Percentiles rank a stretch among this genome's conserved stretches.
Conservation (phyloP, 371 early-diverging fungal species). For the Saksenaea oblongispora region DNA sequence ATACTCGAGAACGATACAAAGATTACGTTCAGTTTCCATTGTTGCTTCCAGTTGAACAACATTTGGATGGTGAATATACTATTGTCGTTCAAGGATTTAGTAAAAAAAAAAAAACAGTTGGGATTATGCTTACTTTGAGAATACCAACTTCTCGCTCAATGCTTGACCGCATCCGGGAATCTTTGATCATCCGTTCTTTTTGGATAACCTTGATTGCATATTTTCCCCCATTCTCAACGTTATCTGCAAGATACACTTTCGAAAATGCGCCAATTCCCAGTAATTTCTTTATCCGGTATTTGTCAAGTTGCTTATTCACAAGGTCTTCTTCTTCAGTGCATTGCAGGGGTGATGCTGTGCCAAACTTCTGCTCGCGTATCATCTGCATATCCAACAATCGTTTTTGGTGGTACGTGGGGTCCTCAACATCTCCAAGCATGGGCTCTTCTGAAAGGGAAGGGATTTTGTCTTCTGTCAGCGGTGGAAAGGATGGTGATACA, state of each 20-base stretch:
- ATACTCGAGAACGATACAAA: conserved; percentile 69
- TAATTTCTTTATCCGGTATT: conserved; percentile 28
- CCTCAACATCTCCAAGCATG: conserved; percentile 36
- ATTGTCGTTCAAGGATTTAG: no score
- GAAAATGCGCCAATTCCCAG: conserved; percentile 54
- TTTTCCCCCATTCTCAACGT: conserved; percentile 11
- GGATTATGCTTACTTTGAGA: conserved; percentile 32
- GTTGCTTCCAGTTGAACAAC: conserved; percentile 74
- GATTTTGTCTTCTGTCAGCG: conserved; percentile 27
- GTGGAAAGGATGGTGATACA: conserved; percentile 25
- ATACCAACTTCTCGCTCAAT: conserved; percentile 51
- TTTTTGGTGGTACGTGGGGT: conserved; percentile 4
- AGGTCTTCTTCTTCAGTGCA: conserved; percentile 23
- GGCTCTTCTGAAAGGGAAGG: conserved; percentile 38
- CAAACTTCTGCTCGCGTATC: conserved; percentile 22
- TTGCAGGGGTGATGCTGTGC: conserved; percentile 13
- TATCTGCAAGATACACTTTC: conserved; percentile 42
- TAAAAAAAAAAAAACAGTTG: background rate
- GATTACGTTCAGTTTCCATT: conserved; percentile 64
- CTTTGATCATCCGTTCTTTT: conserved; percentile 34
- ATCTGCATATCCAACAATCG: conserved; percentile 3
- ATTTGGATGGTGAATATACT: conserved; percentile 67
- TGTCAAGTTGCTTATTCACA: conserved; percentile 36
- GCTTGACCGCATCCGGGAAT: conserved; percentile 45
- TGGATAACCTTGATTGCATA: conserved; percentile 48